These are phyloP conservation scores for Chalara sp. DNA, from an alignment of 2,329 filamentous ascomycete genomes.

Conservation along the genomic window DNA sequence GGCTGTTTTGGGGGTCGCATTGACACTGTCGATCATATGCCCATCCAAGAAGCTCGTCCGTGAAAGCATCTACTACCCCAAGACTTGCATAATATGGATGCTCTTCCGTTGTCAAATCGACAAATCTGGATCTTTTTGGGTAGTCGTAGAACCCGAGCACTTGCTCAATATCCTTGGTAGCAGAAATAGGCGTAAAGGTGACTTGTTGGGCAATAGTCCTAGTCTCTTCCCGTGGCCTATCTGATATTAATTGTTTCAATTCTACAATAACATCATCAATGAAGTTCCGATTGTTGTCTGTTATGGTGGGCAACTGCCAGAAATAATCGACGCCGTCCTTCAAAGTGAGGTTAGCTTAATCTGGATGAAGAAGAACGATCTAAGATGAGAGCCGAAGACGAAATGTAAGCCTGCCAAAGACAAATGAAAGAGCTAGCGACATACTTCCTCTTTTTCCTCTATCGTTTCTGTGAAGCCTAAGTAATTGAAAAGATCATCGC, in stretches of 20 bases:
- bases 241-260: conserved; percentile 28
- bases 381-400: background rate
- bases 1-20: conserved; percentile 44
- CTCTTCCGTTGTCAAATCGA: conserved; percentile 31
- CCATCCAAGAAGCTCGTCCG: conserved; percentile 53
- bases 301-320: conserved; percentile 24
- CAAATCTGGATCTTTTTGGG: conserved; percentile 18
- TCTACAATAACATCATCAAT: conserved; percentile 56
- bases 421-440: background rate
- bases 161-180: conserved; percentile 19
- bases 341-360: conserved; percentile 6
- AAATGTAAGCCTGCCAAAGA: background rate
- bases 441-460: conserved; percentile 31
- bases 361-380: background rate
- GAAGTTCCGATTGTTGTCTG: conserved; percentile 25
- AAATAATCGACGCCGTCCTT: conserved; percentile 23
- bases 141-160: conserved; percentile 24
- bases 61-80: conserved; percentile 55
- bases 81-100: conserved; percentile 50
- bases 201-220: conserved; percentile 1
- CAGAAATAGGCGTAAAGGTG: conserved; percentile 10
- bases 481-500: conserved; percentile 47
- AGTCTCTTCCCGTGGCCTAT: conserved; percentile 14
- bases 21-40: conserved; percentile 54
- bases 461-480: conserved; percentile 45